Evolutionary conservation across 1,284 basidiomycete species (phyloP).

Genomic region (Cryptococcus amylolentus): DNA sequence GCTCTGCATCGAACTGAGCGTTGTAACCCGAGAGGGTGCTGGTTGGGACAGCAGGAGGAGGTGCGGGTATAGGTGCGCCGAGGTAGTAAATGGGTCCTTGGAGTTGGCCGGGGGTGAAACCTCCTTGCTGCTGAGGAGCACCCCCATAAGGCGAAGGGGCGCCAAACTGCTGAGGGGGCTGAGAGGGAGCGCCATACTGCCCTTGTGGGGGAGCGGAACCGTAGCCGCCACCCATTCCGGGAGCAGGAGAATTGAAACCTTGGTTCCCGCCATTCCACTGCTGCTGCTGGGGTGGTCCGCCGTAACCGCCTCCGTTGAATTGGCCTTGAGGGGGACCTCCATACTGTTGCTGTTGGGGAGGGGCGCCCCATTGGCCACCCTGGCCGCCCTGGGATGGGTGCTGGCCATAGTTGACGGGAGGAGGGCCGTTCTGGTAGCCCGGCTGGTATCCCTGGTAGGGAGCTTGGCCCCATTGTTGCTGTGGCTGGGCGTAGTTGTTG

Average conservation of each 20-base stretch:
- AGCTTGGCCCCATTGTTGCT: conserved; percentile 10
- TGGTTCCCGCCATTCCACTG: conserved; percentile 1
- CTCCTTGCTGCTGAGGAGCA: conserved; percentile 8
- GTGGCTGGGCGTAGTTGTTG: conserved; percentile 10
- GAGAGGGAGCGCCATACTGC: conserved; percentile 18
- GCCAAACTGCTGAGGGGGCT: conserved; percentile 13
- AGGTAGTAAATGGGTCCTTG: conserved; percentile 34
- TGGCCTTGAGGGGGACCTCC: conserved; percentile 10
- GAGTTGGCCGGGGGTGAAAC: conserved; percentile 15
- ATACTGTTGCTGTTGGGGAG: conserved; percentile 12
- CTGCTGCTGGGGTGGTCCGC: conserved; percentile 18
- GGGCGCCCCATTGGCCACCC: not conserved
- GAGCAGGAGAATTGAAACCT: conserved; percentile 11
- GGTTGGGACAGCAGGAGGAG: conserved; percentile 41
- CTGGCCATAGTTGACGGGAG: not conserved
- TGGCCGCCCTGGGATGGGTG: not conserved
- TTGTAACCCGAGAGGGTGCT: conserved; percentile 42
- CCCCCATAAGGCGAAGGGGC: conserved; percentile 14
- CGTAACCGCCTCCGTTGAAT: conserved; percentile 8
- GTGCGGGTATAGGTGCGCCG: conserved; percentile 43
- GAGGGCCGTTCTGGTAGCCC: conserved; percentile 2
- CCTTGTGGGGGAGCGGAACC: conserved; percentile 7
- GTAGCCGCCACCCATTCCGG: conserved; percentile 5
- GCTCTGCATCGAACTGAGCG: conserved; percentile 46
- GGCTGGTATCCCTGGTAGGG: conserved; percentile 7